phyloP scores from a whole-genome alignment of 2,329 filamentous ascomycete genomes.

The Colletotrichum tropicicola region DNA sequence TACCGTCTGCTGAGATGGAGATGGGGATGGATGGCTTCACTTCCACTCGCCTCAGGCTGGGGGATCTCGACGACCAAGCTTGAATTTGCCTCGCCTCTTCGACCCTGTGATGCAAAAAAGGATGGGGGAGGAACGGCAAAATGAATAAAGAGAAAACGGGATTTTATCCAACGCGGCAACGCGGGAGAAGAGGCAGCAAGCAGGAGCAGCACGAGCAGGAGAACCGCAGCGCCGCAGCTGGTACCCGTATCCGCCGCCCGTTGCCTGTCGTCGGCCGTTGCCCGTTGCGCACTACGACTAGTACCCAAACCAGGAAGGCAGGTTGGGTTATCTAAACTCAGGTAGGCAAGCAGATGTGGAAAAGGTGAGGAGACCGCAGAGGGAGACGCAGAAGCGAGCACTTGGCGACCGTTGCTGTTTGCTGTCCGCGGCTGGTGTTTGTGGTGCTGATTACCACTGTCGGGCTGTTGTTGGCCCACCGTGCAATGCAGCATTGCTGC shows the following conservation, averaged over 20 bases:
- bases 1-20: slow-evolving; percentile 8
- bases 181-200: background rate
- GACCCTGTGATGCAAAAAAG: background rate
- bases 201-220: background rate
- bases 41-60: background rate
- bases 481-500: slow-evolving; percentile 21
- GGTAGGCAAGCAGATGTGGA: slow-evolving; percentile 13
- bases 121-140: background rate
- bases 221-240: background rate
- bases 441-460: slow-evolving; percentile 15
- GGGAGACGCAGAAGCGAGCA: slow-evolving; percentile 19
- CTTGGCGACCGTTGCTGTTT: slow-evolving; percentile 19
- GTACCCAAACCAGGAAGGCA: background rate
- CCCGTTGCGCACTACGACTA: background rate
- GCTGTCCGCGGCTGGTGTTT: slow-evolving; percentile 1
- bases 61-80: background rate
- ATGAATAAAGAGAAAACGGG: slow-evolving; percentile 16
- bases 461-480: background rate
- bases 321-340: background rate
- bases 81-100: background rate
- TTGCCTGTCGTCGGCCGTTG: too few species aligned
- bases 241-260: background rate
- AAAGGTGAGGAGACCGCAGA: slow-evolving; percentile 8
- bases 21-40: slow-evolving; percentile 6
- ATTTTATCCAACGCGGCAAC: background rate